Percentiles rank a stretch among this genome's conserved stretches.
Evolutionary conservation across 1,139 yeast species (phyloP).

Genomic region (Insectozyma bohioensis): DNA sequence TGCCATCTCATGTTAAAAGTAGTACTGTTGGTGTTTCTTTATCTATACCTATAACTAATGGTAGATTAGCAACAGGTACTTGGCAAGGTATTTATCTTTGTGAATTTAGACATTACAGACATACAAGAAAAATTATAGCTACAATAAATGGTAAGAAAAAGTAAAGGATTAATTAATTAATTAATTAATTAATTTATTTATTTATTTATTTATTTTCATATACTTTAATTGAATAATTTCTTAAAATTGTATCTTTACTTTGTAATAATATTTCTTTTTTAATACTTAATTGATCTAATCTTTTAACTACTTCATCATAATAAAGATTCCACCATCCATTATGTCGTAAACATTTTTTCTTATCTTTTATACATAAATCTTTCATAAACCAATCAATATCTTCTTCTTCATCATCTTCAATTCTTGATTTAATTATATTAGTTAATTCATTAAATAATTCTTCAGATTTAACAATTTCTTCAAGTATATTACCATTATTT

Average conservation of each 20-base stretch:
- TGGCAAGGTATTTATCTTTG: constrained; percentile 84
- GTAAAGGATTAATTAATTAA: constrained; percentile 1
- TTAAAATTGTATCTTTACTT: constrained; percentile 24
- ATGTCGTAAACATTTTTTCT: constrained; percentile 65
- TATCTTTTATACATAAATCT: constrained; percentile 57
- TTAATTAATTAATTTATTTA: background rate
- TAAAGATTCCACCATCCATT: constrained; percentile 63
- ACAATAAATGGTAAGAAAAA: constrained; percentile 64
- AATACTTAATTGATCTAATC: constrained; percentile 26
- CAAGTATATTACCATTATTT: constrained; percentile 11
- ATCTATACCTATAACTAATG: constrained; percentile 67
- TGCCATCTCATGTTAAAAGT: constrained; percentile 78
- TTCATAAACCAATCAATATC: constrained; percentile 20
- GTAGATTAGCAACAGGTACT: constrained; percentile 68
- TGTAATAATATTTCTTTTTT: constrained; percentile 23
- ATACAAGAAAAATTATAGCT: constrained; percentile 65
- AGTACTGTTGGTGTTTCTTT: constrained; percentile 65
- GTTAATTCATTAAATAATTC: constrained; percentile 15
- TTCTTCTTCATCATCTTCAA: constrained; percentile 18
- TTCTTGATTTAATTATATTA: constrained; percentile 10
- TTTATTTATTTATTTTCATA: constrained; percentile 22
- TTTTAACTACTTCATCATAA: constrained; percentile 42
- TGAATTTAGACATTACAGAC: constrained; percentile 67
- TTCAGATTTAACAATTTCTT: constrained; percentile 18
- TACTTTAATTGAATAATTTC: constrained; percentile 35